These are phyloP conservation scores for Tylopilus sp. DNA, from an alignment of 768 basidiomycete species.

Conservation along the genomic window DNA sequence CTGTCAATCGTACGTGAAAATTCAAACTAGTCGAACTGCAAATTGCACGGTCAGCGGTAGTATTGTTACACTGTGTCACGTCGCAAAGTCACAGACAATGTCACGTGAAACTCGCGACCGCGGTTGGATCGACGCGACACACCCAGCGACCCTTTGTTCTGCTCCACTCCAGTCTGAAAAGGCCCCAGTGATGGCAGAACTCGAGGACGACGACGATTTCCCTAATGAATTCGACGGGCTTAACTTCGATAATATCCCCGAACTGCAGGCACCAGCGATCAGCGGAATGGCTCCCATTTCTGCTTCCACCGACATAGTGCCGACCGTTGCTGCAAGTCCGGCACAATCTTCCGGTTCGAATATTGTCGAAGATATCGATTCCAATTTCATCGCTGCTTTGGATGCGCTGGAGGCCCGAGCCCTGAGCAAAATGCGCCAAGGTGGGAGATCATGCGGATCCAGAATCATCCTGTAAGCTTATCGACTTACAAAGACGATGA, in stretches of 20 bases:
- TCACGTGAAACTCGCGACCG: slow-evolving; percentile 6
- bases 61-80: too few relatives aligned
- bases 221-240: slow-evolving; percentile 53
- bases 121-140: not conserved
- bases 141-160: not conserved
- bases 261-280: slow-evolving; percentile 20
- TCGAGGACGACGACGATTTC: slow-evolving; percentile 46
- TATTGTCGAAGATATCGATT: slow-evolving; percentile 21
- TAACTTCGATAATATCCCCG: slow-evolving; percentile 41
- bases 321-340: slow-evolving; percentile 10
- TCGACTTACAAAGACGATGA: slow-evolving; percentile 8
- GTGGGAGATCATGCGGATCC: slow-evolving; percentile 3
- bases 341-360: slow-evolving; percentile 3
- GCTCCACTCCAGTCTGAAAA: not conserved
- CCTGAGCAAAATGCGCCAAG: slow-evolving; percentile 8
- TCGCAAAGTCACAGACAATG: too few relatives aligned
- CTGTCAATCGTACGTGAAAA: too few relatives aligned
- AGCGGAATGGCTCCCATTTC: not conserved
- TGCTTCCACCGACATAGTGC: not conserved
- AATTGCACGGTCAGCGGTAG: too few relatives aligned
- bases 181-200: slow-evolving; percentile 22
- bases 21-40: too few relatives aligned
- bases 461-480: not conserved
- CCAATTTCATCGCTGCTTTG: slow-evolving; percentile 34
- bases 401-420: slow-evolving; percentile 44